These are phyloP conservation scores for Wickerhamiella alocasiicola DNA, from an alignment of 805 yeast genomes.

Conservation along the genomic window DNA sequence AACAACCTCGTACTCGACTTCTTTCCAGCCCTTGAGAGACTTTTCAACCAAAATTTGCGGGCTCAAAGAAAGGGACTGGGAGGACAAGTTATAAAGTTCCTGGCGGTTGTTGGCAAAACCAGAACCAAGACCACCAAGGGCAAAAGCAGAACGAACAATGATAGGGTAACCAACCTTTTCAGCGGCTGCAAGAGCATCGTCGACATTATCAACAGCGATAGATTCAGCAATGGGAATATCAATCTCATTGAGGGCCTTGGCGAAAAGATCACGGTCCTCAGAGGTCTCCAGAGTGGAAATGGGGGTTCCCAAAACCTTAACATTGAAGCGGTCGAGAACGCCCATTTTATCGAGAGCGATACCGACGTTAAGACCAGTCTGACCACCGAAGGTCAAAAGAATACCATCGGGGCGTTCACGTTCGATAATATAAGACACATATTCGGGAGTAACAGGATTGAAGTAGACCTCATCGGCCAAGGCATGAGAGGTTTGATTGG, in stretches of 20 bases:
- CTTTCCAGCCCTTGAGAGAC: constrained; percentile 98
- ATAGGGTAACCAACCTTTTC: constrained; percentile 82
- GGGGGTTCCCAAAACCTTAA: constrained; percentile 96
- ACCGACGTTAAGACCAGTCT: constrained; percentile 93
- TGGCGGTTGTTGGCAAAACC: constrained; percentile 81
- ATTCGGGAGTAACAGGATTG: constrained; percentile 94
- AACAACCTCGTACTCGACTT: constrained; percentile 96
- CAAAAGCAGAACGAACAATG: constrained; percentile 94
- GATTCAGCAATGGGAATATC: constrained; percentile 95
- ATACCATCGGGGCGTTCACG: constrained; percentile 96
- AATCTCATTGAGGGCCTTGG: constrained; percentile 89
- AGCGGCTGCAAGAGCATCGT: constrained; percentile 89
- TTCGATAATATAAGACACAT: constrained; percentile 87
- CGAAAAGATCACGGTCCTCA: constrained; percentile 94
- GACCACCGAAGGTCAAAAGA: constrained; percentile 94
- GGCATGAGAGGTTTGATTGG: constrained; percentile 91
- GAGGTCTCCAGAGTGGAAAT: constrained; percentile 90
- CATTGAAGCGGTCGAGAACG: constrained; percentile 75
- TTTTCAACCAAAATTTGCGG: constrained; percentile 95
- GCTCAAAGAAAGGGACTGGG: constrained; percentile 78
- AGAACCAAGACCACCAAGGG: constrained; percentile 95
- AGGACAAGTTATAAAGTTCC: constrained; percentile 76
- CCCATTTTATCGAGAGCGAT: constrained; percentile 92
- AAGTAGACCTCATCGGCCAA: constrained; percentile 92
- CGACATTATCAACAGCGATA: constrained; percentile 85